Evolutionary conservation across 352 stramenopile genomes (phyloP), one percentile per base, ranked within the genome.

Genomic region (Phytophthora pinifolia): DNA sequence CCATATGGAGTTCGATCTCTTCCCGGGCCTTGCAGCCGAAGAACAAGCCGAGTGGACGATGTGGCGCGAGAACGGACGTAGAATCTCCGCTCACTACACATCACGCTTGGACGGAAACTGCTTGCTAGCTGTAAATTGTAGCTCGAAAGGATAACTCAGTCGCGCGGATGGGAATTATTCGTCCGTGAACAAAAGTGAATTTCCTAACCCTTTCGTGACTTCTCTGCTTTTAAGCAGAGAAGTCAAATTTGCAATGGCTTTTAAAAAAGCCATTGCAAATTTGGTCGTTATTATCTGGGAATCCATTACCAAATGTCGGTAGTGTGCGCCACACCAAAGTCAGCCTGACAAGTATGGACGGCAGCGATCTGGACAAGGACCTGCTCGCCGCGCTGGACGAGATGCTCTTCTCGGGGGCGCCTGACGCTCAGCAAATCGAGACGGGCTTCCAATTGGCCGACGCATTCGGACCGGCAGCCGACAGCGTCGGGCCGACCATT

Each of bases 31-130:
- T 1, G 17, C 47, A 6, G 42, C 50, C 27, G 32, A 48, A 5
- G 30, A 59, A 4, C 45, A 59, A 9, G 38, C 46, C 20, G 59
- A 80, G 35, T 76, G 75, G 52, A 17, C 54, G 10, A 29, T 33
- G 3, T 70, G 69, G 41, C 63, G 70, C 12, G 58, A 80, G 4
- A 61, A 72, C 20, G 71, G 49, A 0, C 70, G 67, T 1, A 48
- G 35, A n/a, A 59, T 86, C 15, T 68, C 69, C 34, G 56, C 57
- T 1, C 83, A 86, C 50, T 86, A 72, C 43, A 81, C 61, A 12
- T 47, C 73, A 43, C 67, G 75, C 12, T 83, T 69, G 70, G 55
- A 79, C 43, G 32, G 61, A 0, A 62, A 67, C n/a, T 74, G 65
- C 34, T 49, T 74, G 47, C 46, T 70, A n/a, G 52, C 38, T 12